Conservation (phyloP, 78 protist genomes). For the Dictyostelium capitatum region DNA sequence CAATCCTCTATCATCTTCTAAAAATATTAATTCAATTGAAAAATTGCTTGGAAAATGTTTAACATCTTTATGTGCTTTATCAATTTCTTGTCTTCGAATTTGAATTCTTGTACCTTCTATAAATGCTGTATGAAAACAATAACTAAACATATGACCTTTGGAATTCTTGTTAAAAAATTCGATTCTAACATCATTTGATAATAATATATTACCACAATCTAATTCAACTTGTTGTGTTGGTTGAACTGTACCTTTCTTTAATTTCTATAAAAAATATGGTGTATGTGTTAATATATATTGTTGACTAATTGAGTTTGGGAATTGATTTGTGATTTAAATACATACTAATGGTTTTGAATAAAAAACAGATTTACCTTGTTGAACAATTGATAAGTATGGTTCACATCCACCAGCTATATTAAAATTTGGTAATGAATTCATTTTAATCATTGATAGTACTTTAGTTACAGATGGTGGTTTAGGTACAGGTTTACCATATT, state of each 20-base stretch:
- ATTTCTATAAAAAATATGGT: constrained; percentile 67
- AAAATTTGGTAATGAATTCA: constrained; percentile 47
- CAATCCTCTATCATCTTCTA: constrained; percentile 19
- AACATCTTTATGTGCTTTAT: constrained; percentile 88
- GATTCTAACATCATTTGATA: constrained; percentile 56
- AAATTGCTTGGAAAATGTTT: constrained; percentile 72
- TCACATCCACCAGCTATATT: constrained; percentile 51
- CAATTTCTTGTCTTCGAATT: constrained; percentile 81
- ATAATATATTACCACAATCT: constrained; percentile 67
- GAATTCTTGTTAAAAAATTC: constrained; percentile 59
- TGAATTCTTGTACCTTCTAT: constrained; percentile 24
- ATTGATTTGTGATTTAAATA: background rate
- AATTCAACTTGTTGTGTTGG: constrained; percentile 27
- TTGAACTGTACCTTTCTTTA: constrained; percentile 36
- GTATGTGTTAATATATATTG: background rate
- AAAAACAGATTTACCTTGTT: constrained; percentile 66
- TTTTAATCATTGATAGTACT: constrained; percentile 21
- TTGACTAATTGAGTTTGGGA: background rate
- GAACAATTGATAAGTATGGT: constrained; percentile 57
- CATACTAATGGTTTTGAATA: constrained; percentile 74
- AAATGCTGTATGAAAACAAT: constrained; percentile 93
- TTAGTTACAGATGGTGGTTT: constrained; percentile 33
- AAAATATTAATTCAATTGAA: constrained; percentile 57
- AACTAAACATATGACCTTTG: constrained; percentile 83
- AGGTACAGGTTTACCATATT: constrained; percentile 63